Conservation (phyloP, 805 yeast species). For the Sugiyamaella mastotermitis region DNA sequence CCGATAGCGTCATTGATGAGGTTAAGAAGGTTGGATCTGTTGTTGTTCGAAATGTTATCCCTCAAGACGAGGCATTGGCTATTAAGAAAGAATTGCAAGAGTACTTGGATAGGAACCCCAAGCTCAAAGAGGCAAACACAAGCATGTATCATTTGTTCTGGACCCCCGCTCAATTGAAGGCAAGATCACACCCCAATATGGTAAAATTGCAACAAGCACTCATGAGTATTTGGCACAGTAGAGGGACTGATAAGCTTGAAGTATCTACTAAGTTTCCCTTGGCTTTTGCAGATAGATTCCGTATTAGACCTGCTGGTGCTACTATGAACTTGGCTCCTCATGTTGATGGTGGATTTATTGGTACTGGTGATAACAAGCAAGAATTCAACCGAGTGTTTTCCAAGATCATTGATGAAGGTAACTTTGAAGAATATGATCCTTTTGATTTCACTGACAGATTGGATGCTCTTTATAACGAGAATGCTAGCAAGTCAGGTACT, state of each 20-base stretch:
- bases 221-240: constrained; percentile 27
- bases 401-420: constrained; percentile 33
- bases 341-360: constrained; percentile 37
- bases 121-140: constrained; percentile 21
- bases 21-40: constrained; percentile 27
- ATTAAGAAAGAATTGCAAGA: constrained; percentile 24
- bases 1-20: constrained; percentile 8
- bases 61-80: constrained; percentile 22
- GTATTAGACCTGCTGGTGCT: constrained; percentile 38
- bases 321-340: constrained; percentile 33
- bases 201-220: constrained; percentile 26
- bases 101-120: constrained; percentile 29
- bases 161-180: constrained; percentile 35
- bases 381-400: constrained; percentile 33
- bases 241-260: constrained; percentile 21
- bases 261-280: constrained; percentile 25
- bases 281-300: constrained; percentile 38
- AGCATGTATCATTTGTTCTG: constrained; percentile 33
- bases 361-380: constrained; percentile 38
- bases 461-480: constrained; percentile 28
- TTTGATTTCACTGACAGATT: constrained; percentile 33
- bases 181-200: constrained; percentile 38
- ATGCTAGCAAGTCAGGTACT: constrained; percentile 28
- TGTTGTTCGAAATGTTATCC: constrained; percentile 32
- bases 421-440: constrained; percentile 41